Base-by-base conservation (phyloP, 1,139 yeast genomes). In the Suhomyces taliae region DNA sequence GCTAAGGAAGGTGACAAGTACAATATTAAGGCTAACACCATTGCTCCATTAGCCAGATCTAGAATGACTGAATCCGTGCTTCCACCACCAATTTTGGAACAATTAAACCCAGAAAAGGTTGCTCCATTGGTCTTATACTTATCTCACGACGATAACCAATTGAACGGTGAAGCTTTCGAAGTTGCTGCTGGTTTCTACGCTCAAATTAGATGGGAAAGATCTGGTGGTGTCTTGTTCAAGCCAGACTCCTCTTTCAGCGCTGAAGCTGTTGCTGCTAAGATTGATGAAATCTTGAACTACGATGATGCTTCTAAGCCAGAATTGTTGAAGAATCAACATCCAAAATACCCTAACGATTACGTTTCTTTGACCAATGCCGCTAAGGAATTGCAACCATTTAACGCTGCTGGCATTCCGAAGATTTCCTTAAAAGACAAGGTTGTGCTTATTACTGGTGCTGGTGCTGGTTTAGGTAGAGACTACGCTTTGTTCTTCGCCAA, bases 141-240 rank as follows among this genome's bases (percentile, higher is more conserved):
- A 60, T 74, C 90, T 6, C 93, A 87, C 61, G 90, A 86, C 45
- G 66, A 74, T 44, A 78, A 82, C 43, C 78, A 78, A 50, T 54
- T 72, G 42, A 79, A 84, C 42, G 91, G 95, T 57, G 84, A 90
- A 48, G 84, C 86, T 46, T 91, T 81, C 67, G 98, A 93, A 72
- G 87, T 89, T 55, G 98, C 97, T 39, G 98, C 97, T 43, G 98
- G 98, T 2, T 87, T 86, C 66, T 90, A 78, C 66, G 90, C 91
- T 40, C 96, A 90, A 71, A 83, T 91, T 53, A 82, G 97, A 64
- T 93, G 98, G 97, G 95, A 93, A 72, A 82, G 98, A 64, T 83
- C 95, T 37, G 81, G 89, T 33, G 98, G 98, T 58, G 88, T 81
- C 48, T 74, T 85, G 53, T 86, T 93, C 73, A 88, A 85, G 67